Conservation (phyloP, 768 basidiomycete species). For the Phaffia australis region DNA sequence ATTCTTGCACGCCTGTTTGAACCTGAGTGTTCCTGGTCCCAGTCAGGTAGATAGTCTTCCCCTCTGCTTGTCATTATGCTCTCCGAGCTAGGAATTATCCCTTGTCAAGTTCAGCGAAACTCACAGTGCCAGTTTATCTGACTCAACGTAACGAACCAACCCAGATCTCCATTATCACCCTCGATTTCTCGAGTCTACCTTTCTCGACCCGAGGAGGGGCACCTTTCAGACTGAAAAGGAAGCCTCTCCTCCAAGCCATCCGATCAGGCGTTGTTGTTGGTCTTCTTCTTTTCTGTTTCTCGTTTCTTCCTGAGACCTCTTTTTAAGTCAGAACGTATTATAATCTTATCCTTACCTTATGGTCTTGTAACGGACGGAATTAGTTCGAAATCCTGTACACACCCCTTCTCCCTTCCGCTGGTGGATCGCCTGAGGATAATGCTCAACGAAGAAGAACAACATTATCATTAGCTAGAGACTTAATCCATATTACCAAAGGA, state of each 20-base stretch:
- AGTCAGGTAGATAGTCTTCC: slow-evolving; percentile 4
- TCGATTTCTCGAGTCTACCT: slow-evolving; percentile 4
- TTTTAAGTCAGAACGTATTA: too few relatives aligned
- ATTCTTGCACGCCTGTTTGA: slow-evolving; percentile 69
- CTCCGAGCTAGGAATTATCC: not conserved
- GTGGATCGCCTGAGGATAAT: not conserved
- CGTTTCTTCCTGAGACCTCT: not conserved
- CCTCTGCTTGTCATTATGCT: not conserved
- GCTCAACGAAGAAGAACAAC: slow-evolving; percentile 17
- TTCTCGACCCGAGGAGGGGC: not conserved
- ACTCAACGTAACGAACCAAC: slow-evolving; percentile 46
- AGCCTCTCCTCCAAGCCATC: slow-evolving; percentile 21
- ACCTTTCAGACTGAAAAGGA: slow-evolving; percentile 23
- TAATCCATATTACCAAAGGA: slow-evolving; percentile 19
- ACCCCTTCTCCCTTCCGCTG: slow-evolving; percentile 16
- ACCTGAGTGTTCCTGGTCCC: slow-evolving; percentile 53
- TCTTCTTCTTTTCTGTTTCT: slow-evolving; percentile 9
- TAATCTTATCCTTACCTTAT: too few relatives aligned
- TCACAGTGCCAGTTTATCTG: slow-evolving; percentile 39
- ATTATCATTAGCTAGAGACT: slow-evolving; percentile 18
- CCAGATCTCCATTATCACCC: slow-evolving; percentile 57
- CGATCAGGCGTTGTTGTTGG: slow-evolving; percentile 76
- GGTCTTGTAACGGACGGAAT: not conserved
- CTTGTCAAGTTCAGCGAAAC: slow-evolving; percentile 71
- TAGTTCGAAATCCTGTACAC: slow-evolving; percentile 25